A percentile compares a stretch with the other conserved stretches of the same genome.
phyloP scores from a whole-genome alignment of 306 rosid species.

The Gastrolobium bilobum region DNA sequence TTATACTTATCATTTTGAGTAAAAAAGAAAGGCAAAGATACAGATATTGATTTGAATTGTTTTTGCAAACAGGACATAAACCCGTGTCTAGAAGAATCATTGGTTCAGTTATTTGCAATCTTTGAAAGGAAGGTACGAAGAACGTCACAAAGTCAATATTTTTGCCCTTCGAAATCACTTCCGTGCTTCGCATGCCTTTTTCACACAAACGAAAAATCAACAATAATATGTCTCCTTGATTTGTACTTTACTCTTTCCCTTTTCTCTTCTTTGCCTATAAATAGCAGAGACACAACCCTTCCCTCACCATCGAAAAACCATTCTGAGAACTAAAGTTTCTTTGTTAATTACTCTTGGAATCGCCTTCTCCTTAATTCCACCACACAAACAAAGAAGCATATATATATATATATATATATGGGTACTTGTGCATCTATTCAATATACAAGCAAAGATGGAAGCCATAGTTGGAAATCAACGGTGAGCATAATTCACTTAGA shows the following conservation, averaged over 20 bases:
- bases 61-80: constrained; percentile 7
- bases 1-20: no score
- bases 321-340: neutral
- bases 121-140: constrained; percentile 6
- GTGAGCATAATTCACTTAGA: constrained; percentile 63
- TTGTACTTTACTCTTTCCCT: neutral
- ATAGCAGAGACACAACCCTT: constrained; percentile 4
- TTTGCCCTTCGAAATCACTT: neutral
- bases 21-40: no score
- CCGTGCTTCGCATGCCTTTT: constrained; percentile 23
- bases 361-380: neutral
- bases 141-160: constrained; percentile 26
- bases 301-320: neutral
- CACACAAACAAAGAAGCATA: neutral
- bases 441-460: constrained; percentile 39
- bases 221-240: neutral
- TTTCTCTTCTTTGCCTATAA: constrained; percentile 41
- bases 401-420: constrained; percentile 37
- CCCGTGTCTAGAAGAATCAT: neutral
- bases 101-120: neutral
- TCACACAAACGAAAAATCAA: neutral
- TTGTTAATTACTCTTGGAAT: neutral
- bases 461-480: constrained; percentile 38
- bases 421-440: constrained; percentile 69
- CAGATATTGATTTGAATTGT: neutral